Evolutionary conservation across 768 basidiomycete genomes (phyloP), one percentile per base, ranked within the genome.

Genomic region (Dioszegia crocea): DNA sequence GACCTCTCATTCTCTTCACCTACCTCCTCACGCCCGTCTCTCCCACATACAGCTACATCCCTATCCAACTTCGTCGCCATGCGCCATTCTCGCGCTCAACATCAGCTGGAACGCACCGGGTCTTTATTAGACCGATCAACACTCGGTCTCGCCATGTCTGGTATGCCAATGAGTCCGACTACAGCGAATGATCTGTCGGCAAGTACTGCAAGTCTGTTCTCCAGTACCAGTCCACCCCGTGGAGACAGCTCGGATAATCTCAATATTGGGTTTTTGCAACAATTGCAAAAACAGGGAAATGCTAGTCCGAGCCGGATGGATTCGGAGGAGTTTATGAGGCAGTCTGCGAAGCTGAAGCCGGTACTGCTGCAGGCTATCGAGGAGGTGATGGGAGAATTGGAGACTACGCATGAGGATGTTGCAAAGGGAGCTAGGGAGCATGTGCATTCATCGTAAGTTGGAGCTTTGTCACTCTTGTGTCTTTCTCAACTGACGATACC

Each of bases 361-460:
- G 87, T 96, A 0, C 81, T 99, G 55, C 91, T 97, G 83, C 91
- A 96, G 76, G 96, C 92, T 6, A 93, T 99, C 51, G 88, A 94
- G 72, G 94, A 97, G 71, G 89, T 97, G 17, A 82, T 96, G 44
- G 91, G 96, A 65, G 96, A 99, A 77, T 81, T 99, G 36, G 93
- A 96, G 75, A 92, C 89, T 2, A 93, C 94, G 1, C 91, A 97
- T 67, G 89, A 96, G 66, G 92, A 88, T 67, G 87, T 98, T 19
- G 88, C 89, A 9, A 94, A 89, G 80, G 89, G 88, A 67, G 91
- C 93, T 1, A 88, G 85, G 77, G 92, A 96, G 75, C 93, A 98
- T 74, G 88, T 99, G 60, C 94, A 98, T 76, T 91, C 92, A n/a
- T 92, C 96, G 94, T 97, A 73, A 74, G 89, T 79, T 0, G 26